Evolutionary conservation across 108 stramenopile species (phyloP).

Genomic region (Tribonema minus): DNA sequence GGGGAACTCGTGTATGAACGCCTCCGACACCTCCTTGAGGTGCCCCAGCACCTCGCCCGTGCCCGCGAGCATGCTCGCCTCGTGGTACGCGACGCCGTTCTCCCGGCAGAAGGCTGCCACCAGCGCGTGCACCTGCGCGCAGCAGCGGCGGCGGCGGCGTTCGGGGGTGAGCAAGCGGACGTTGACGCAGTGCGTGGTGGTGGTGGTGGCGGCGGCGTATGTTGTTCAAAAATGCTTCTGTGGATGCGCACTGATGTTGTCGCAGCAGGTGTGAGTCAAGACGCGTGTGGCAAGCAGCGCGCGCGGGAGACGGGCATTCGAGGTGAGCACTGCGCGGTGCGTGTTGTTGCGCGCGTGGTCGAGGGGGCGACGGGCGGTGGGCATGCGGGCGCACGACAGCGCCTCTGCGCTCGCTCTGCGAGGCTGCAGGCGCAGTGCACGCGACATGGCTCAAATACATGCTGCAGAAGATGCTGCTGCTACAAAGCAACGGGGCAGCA

Average conservation of each 20-base stretch:
- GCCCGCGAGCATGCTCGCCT: slow-evolving; percentile 44
- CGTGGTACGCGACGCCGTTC: slow-evolving; percentile 81
- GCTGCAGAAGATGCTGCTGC: too few species aligned
- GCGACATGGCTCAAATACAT: too few species aligned
- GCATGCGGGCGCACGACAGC: neutral
- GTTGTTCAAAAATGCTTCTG: too few species aligned
- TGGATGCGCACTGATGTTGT: too few species aligned
- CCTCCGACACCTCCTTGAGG: slow-evolving; percentile 36
- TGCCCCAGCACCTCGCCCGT: slow-evolving; percentile 47
- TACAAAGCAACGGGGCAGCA: too few species aligned
- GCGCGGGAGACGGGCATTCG: too few species aligned
- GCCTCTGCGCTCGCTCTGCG: too few species aligned
- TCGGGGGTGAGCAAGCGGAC: slow-evolving; percentile 97
- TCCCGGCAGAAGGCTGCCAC: slow-evolving; percentile 93
- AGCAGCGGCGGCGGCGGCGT: slow-evolving; percentile 79
- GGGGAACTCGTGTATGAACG: slow-evolving; percentile 54
- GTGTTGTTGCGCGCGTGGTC: neutral
- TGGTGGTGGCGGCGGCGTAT: too few species aligned
- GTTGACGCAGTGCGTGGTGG: too few species aligned
- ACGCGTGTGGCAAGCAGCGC: too few species aligned
- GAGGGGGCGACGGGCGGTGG: neutral
- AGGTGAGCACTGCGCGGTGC: neutral
- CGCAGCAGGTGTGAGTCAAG: too few species aligned
- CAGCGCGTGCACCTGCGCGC: slow-evolving; percentile 72
- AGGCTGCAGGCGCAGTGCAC: too few species aligned